phyloP scores from a whole-genome alignment of 306 rosid species.

The Citrullus amarus region DNA sequence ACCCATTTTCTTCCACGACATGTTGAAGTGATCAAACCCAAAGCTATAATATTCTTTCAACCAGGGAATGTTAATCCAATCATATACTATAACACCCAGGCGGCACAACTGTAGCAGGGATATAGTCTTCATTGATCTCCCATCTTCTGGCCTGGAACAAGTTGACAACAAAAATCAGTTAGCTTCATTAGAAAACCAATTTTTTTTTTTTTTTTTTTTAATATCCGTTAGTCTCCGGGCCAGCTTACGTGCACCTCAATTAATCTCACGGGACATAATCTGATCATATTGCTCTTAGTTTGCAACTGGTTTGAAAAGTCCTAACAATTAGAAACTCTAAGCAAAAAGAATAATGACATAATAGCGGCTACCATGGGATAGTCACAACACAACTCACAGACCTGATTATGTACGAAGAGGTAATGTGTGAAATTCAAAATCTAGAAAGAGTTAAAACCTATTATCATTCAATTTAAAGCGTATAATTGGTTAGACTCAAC shows the following conservation, averaged over 20 bases:
- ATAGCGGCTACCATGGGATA: neutral
- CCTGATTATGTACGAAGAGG: neutral
- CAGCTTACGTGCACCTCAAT: no score
- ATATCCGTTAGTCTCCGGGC: no score
- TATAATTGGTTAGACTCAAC: neutral
- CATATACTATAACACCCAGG: constrained; percentile 74
- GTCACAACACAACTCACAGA: no score
- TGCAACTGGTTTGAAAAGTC: neutral
- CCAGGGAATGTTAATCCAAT: constrained; percentile 83
- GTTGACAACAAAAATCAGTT: neutral
- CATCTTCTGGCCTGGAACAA: constrained; percentile 77
- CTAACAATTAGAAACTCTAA: neutral
- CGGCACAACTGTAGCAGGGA: constrained; percentile 79
- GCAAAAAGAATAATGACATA: neutral
- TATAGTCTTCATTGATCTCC: constrained; percentile 60
- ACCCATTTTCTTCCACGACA: constrained; percentile 75
- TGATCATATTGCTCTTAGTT: neutral
- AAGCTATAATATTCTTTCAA: constrained; percentile 81
- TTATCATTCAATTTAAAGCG: neutral
- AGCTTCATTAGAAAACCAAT: neutral
- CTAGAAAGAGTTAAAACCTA: neutral
- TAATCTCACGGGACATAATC: no score
- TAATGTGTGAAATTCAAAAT: neutral
- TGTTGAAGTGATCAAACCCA: constrained; percentile 85
- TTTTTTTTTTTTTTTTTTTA: no score